phyloP scores from a whole-genome alignment of 371 early-diverging fungal genomes.

The Haplosporangium sp. region DNA sequence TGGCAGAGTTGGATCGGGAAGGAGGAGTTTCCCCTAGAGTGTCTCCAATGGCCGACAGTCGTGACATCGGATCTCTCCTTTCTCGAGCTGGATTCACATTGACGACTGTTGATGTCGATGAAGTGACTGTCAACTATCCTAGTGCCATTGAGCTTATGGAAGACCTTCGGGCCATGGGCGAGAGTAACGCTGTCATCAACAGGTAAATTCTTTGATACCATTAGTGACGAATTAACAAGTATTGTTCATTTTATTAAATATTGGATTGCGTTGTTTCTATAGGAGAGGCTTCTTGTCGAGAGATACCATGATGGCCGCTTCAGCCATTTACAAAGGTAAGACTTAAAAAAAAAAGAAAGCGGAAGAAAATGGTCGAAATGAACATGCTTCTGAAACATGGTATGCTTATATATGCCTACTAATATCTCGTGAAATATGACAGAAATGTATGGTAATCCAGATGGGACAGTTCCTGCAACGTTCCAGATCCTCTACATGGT shows the following conservation, averaged over 20 bases:
- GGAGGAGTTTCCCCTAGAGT: slow-evolving; percentile 93
- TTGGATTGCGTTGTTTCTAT: background rate
- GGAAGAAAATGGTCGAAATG: too few species aligned
- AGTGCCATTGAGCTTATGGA: slow-evolving; percentile 91
- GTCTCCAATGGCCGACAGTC: slow-evolving; percentile 91
- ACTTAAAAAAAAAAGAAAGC: too few species aligned
- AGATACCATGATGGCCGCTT: slow-evolving; percentile 88
- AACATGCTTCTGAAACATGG: too few species aligned
- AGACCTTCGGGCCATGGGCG: slow-evolving; percentile 95
- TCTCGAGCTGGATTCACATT: slow-evolving; percentile 88
- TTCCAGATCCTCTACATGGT: slow-evolving; percentile 90
- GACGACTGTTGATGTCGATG: slow-evolving; percentile 95
- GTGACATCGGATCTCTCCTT: slow-evolving; percentile 86
- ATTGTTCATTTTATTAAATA: background rate
- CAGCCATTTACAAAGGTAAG: slow-evolving; percentile 88
- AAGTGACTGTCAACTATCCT: slow-evolving; percentile 92
- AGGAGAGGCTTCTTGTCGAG: slow-evolving; percentile 77
- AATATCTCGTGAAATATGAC: background rate
- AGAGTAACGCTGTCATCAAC: slow-evolving; percentile 89
- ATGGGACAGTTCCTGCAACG: slow-evolving; percentile 94
- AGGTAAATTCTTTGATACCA: slow-evolving; percentile 59
- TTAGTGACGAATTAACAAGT: background rate
- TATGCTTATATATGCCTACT: too few species aligned
- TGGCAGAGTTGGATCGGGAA: slow-evolving; percentile 92
- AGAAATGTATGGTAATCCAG: slow-evolving; percentile 91